A percentile compares a stretch with the other conserved stretches of the same genome.
These are phyloP conservation scores for Magnolia officinalis DNA, from an alignment of 164 flowering plant genomes.

Conservation along the genomic window DNA sequence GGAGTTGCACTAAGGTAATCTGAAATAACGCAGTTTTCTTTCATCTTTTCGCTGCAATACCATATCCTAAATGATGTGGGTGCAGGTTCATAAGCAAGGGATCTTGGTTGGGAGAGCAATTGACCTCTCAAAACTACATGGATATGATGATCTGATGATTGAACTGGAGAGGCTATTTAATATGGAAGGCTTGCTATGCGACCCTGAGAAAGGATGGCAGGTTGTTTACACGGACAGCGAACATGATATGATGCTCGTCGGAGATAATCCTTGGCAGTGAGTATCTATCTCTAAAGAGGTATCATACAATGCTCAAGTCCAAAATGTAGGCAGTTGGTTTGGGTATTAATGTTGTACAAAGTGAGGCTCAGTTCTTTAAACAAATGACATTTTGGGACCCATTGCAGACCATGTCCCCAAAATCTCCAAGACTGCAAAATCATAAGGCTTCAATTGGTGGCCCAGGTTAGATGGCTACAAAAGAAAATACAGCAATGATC, in stretches of 20 bases:
- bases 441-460: too few relatives aligned
- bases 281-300: conserved; percentile 23
- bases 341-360: too few relatives aligned
- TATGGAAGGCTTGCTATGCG: conserved; percentile 78
- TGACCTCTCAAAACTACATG: conserved; percentile 67
- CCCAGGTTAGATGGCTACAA: too few relatives aligned
- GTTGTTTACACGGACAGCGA: conserved; percentile 85
- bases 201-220: conserved; percentile 77
- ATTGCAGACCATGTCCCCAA: neutral
- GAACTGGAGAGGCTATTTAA: conserved; percentile 77
- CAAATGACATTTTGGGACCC: neutral
- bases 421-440: too few relatives aligned
- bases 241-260: conserved; percentile 82
- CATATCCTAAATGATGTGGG: conserved; percentile 1
- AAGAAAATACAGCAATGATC: too few relatives aligned
- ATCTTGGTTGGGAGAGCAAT: conserved; percentile 84
- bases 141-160: conserved; percentile 57
- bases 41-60: neutral
- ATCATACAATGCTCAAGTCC: too few relatives aligned
- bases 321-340: too few relatives aligned
- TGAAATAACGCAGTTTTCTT: neutral
- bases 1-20: conserved; percentile 89
- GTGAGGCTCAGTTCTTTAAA: too few relatives aligned
- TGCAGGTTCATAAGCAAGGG: conserved; percentile 97
- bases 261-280: conserved; percentile 97